A percentile compares a stretch with the other conserved stretches of the same genome.
phyloP scores from a whole-genome alignment of 345 rosid species.

The Populus deltoides region DNA sequence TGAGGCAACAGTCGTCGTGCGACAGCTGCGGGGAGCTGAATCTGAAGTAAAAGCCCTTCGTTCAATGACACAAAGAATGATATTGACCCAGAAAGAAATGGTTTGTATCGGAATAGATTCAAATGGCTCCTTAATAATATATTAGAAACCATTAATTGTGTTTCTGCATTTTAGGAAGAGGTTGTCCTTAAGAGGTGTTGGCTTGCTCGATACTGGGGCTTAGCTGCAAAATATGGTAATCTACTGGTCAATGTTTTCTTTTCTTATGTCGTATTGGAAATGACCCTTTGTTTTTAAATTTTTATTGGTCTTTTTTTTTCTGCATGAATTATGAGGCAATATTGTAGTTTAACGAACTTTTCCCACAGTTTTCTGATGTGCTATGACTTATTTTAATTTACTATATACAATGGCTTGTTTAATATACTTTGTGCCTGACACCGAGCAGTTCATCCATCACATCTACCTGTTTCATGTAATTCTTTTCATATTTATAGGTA shows the following conservation, averaged over 20 bases:
- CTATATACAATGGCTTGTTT: no score
- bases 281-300: not conserved
- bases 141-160: slow-evolving; percentile 10
- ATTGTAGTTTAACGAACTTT: not conserved
- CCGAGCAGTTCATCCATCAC: not conserved
- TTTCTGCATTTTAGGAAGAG: slow-evolving; percentile 76
- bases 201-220: slow-evolving; percentile 98
- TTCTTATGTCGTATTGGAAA: slow-evolving; percentile 8
- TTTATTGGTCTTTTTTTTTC: not conserved
- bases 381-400: not conserved
- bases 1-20: slow-evolving; percentile 23
- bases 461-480: slow-evolving; percentile 11
- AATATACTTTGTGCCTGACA: not conserved
- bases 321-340: slow-evolving; percentile 2
- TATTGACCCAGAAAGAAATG: slow-evolving; percentile 36
- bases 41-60: slow-evolving; percentile 33
- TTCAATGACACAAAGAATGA: slow-evolving; percentile 36
- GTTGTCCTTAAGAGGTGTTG: slow-evolving; percentile 98
- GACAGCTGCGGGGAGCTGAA: slow-evolving; percentile 32
- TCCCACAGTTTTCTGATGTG: not conserved
- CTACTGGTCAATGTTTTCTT: not conserved
- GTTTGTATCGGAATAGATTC: slow-evolving; percentile 12
- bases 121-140: not conserved
- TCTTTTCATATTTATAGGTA: slow-evolving; percentile 44
- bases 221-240: slow-evolving; percentile 86